Percentiles rank a stretch among this genome's conserved stretches.
Conservation (phyloP, 768 basidiomycete genomes). For the Amanita rubescens region DNA sequence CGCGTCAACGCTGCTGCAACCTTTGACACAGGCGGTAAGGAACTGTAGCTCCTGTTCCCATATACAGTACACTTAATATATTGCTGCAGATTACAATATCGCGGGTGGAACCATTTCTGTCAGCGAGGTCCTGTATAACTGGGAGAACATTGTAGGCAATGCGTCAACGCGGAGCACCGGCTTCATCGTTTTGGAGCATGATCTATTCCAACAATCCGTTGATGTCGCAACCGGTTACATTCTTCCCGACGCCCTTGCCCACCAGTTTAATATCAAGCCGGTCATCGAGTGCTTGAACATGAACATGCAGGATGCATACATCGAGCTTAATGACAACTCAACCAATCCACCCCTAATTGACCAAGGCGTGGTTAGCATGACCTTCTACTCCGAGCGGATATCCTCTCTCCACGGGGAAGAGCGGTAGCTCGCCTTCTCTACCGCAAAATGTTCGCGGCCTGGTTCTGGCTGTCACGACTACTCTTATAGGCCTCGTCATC, state of each 20-base stretch:
- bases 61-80: not conserved
- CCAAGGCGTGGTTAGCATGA: conserved; percentile 16
- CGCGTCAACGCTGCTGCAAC: conserved; percentile 49
- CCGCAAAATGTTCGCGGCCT: not conserved
- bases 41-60: not conserved
- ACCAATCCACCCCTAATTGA: conserved; percentile 44
- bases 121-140: conserved; percentile 57
- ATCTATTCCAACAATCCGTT: conserved; percentile 79
- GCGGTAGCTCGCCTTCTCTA: not conserved
- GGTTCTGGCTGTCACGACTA: not conserved
- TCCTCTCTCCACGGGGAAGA: conserved; percentile 19
- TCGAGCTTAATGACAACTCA: conserved; percentile 73
- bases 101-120: conserved; percentile 53
- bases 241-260: conserved; percentile 70
- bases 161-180: conserved; percentile 54
- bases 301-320: conserved; percentile 57
- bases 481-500: not conserved
- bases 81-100: conserved; percentile 67
- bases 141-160: conserved; percentile 65
- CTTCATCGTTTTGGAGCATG: conserved; percentile 87
- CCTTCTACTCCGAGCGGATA: conserved; percentile 27
- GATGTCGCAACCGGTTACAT: conserved; percentile 85
- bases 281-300: conserved; percentile 63
- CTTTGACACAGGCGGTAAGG: conserved; percentile 63
- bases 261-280: conserved; percentile 62